phyloP scores from a whole-genome alignment of 2,329 filamentous ascomycete species.

The Neospermospora avenae region DNA sequence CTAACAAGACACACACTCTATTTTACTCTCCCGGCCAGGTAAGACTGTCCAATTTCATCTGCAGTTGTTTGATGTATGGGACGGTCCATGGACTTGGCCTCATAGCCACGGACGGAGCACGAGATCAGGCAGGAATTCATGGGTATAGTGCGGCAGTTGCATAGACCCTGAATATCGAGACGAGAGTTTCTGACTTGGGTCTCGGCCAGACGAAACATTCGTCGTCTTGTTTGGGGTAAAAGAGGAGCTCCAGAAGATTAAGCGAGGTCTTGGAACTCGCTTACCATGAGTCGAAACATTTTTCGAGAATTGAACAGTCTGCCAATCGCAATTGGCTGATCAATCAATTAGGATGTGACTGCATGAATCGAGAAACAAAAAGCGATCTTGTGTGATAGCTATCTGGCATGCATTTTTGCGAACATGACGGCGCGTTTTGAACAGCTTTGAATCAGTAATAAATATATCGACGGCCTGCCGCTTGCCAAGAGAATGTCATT shows the following conservation, averaged over 20 bases:
- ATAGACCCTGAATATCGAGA: neutral
- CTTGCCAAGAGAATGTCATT: too few relatives aligned
- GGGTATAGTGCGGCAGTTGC: neutral
- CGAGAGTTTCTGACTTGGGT: neutral
- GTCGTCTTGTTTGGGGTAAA: constrained; percentile 2
- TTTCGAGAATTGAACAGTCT: too few relatives aligned
- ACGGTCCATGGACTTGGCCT: neutral
- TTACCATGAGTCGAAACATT: neutral
- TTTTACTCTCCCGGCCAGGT: neutral
- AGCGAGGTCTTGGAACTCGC: neutral
- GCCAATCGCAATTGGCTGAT: too few relatives aligned
- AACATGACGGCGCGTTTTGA: too few relatives aligned
- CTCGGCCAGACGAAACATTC: neutral
- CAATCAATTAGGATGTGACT: too few relatives aligned
- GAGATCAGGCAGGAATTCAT: neutral
- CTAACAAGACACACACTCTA: neutral
- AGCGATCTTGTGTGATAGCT: too few relatives aligned
- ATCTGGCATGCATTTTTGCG: too few relatives aligned
- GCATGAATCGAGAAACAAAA: too few relatives aligned
- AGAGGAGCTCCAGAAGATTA: neutral
- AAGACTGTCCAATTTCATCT: neutral
- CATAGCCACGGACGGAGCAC: neutral
- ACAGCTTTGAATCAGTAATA: too few relatives aligned
- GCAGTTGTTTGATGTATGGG: constrained; percentile 1
- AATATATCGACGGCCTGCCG: too few relatives aligned